A percentile compares a stretch with the other conserved stretches of the same genome.
phyloP scores from a whole-genome alignment of 2,329 filamentous ascomycete genomes.

The Colletotrichum scovillei region DNA sequence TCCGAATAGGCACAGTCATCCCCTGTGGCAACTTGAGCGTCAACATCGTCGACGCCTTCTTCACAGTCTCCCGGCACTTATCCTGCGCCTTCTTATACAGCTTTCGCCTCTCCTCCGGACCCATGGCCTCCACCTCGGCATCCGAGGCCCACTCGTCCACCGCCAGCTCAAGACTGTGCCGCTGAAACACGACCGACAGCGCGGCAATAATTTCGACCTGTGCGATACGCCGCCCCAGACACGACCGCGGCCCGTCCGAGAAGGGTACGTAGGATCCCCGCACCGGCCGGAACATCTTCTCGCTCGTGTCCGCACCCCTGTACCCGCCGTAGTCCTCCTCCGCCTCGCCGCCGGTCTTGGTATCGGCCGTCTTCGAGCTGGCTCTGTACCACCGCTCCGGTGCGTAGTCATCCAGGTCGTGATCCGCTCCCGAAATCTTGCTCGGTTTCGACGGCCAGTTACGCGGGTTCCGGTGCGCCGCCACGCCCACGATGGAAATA shows the following conservation, averaged over 20 bases:
- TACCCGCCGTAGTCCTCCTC: conserved; percentile 68
- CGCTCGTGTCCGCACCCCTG: conserved; percentile 69
- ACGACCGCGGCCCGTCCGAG: conserved; percentile 67
- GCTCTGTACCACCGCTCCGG: conserved; percentile 78
- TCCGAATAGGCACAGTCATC: conserved; percentile 71
- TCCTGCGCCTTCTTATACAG: conserved; percentile 72
- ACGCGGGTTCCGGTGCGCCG: conserved; percentile 74
- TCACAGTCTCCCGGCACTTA: conserved; percentile 63
- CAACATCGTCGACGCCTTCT: conserved; percentile 69
- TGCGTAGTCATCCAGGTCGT: conserved; percentile 75
- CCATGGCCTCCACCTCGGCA: conserved; percentile 65
- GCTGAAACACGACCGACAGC: conserved; percentile 65
- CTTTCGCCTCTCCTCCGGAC: conserved; percentile 53
- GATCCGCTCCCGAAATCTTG: conserved; percentile 51
- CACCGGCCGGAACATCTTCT: conserved; percentile 69
- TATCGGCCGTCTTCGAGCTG: conserved; percentile 38
- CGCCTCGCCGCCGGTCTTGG: conserved; percentile 34
- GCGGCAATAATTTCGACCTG: conserved; percentile 69
- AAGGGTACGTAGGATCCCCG: conserved; percentile 70
- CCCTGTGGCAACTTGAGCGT: conserved; percentile 77
- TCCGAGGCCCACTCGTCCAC: conserved; percentile 69
- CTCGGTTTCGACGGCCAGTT: conserved; percentile 74
- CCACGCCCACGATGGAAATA: conserved; percentile 67
- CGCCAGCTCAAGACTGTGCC: conserved; percentile 77
- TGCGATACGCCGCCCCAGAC: conserved; percentile 68